Evolutionary conservation across 2,329 filamentous ascomycete genomes (phyloP).

Genomic region (Ophiostoma sp.): DNA sequence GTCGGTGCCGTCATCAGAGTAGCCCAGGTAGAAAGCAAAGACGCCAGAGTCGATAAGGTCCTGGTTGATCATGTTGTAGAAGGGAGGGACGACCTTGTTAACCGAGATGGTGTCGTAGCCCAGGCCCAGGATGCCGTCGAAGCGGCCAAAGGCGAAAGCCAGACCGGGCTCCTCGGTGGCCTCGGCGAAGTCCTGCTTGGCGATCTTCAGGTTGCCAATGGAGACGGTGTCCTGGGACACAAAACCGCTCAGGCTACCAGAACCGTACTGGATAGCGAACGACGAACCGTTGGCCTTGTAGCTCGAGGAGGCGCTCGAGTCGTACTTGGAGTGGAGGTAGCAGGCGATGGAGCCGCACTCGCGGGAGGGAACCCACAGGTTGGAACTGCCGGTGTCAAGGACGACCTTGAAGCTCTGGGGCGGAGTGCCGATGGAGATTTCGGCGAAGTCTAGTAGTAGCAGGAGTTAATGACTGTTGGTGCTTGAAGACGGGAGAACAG

Average conservation of each 20-base stretch:
- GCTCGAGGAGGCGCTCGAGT: conserved; percentile 82
- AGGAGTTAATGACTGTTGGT: background rate
- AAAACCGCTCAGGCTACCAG: conserved; percentile 88
- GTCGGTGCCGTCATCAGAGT: conserved; percentile 67
- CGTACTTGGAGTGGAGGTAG: conserved; percentile 96
- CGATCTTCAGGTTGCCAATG: conserved; percentile 86
- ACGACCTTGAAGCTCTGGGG: conserved; percentile 98
- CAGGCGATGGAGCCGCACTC: conserved; percentile 95
- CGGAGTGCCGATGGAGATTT: conserved; percentile 88
- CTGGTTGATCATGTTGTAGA: conserved; percentile 95
- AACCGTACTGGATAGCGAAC: conserved; percentile 95
- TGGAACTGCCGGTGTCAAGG: conserved; percentile 97
- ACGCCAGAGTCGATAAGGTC: conserved; percentile 86
- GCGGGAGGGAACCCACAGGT: conserved; percentile 94
- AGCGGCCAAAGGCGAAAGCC: conserved; percentile 95
- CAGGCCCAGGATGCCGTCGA: conserved; percentile 94
- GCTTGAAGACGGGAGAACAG: background rate
- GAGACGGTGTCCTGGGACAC: conserved; percentile 83
- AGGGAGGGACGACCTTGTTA: conserved; percentile 89
- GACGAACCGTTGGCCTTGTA: conserved; percentile 92
- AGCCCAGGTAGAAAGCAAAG: conserved; percentile 94
- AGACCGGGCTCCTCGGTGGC: conserved; percentile 93
- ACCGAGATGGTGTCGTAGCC: conserved; percentile 97
- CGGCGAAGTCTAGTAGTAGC: conserved; percentile 89
- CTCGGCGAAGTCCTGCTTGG: conserved; percentile 93